These are phyloP conservation scores for Dioscorea cayenensis DNA, from an alignment of 116 monocot genomes.

Conservation along the genomic window DNA sequence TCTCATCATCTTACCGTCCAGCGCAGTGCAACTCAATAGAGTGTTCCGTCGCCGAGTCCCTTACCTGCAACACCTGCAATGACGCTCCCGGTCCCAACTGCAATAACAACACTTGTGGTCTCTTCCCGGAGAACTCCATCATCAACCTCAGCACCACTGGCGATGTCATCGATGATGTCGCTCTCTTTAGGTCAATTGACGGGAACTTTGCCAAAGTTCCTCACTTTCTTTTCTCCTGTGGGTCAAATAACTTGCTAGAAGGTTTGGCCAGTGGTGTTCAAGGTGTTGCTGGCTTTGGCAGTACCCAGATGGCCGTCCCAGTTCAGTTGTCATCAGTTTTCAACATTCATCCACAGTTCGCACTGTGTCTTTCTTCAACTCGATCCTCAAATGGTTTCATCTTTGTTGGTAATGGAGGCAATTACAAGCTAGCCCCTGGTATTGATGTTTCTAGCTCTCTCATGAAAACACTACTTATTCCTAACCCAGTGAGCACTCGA, in stretches of 20 bases:
- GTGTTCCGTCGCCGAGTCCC: too few relatives aligned
- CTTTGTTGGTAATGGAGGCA: constrained; percentile 49
- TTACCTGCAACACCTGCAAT: too few relatives aligned
- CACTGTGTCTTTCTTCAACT: constrained; percentile 37
- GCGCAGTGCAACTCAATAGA: too few relatives aligned
- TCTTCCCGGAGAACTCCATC: too few relatives aligned
- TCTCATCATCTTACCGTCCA: too few relatives aligned
- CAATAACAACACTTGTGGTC: too few relatives aligned
- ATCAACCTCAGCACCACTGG: too few relatives aligned
- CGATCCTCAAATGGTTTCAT: constrained; percentile 22
- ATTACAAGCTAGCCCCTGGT: constrained; percentile 28
- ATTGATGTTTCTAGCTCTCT: constrained; percentile 35
- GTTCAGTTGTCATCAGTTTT: constrained; percentile 33
- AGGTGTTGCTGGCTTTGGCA: constrained; percentile 39
- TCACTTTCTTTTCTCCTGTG: too few relatives aligned
- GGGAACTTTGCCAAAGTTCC: too few relatives aligned
- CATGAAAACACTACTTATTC: constrained; percentile 56
- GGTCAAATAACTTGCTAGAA: not conserved
- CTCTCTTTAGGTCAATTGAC: too few relatives aligned
- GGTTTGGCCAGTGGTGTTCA: constrained; percentile 40
- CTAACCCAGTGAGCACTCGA: constrained; percentile 63
- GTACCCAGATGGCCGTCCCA: constrained; percentile 20
- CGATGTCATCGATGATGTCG: too few relatives aligned
- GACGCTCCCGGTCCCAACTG: too few relatives aligned
- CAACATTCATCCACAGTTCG: constrained; percentile 40